These are phyloP conservation scores for Skeletonema potamos DNA, from an alignment of 108 stramenopile genomes.

Conservation along the genomic window DNA sequence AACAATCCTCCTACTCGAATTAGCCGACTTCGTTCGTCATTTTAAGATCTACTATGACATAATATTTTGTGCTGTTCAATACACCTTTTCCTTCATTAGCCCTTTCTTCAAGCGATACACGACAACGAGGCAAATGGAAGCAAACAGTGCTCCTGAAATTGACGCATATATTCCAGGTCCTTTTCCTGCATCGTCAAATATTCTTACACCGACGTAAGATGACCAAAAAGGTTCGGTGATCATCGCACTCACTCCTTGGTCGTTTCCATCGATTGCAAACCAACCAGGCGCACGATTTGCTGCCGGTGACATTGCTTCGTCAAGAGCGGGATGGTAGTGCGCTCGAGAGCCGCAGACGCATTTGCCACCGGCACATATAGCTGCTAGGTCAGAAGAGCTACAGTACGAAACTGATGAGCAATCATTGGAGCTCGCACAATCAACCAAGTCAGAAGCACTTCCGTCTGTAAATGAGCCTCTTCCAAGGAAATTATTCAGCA, in stretches of 20 bases:
- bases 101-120: constrained; percentile 59
- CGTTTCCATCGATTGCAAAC: constrained; percentile 54
- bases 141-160: constrained; percentile 46
- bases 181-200: constrained; percentile 53
- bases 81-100: constrained; percentile 78
- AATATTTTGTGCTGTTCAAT: too few relatives aligned
- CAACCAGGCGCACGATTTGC: constrained; percentile 60
- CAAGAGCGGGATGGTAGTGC: constrained; percentile 76
- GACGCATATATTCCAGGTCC: constrained; percentile 53
- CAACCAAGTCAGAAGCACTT: constrained; percentile 8
- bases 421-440: constrained; percentile 52
- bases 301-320: constrained; percentile 68
- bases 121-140: constrained; percentile 30
- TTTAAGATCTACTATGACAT: background rate
- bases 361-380: constrained; percentile 61
- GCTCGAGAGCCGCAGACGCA: constrained; percentile 76
- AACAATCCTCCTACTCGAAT: too few relatives aligned
- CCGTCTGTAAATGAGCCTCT: constrained; percentile 43
- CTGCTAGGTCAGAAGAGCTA: constrained; percentile 34
- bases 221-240: constrained; percentile 87
- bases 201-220: constrained; percentile 62
- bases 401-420: constrained; percentile 75
- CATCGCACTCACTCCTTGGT: constrained; percentile 72
- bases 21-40: too few relatives aligned
- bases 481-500: constrained; percentile 77